Evolutionary conservation across 257 asterid genomes (phyloP), one percentile per base, ranked within the genome.

Genomic region (Verbascum thapsus): DNA sequence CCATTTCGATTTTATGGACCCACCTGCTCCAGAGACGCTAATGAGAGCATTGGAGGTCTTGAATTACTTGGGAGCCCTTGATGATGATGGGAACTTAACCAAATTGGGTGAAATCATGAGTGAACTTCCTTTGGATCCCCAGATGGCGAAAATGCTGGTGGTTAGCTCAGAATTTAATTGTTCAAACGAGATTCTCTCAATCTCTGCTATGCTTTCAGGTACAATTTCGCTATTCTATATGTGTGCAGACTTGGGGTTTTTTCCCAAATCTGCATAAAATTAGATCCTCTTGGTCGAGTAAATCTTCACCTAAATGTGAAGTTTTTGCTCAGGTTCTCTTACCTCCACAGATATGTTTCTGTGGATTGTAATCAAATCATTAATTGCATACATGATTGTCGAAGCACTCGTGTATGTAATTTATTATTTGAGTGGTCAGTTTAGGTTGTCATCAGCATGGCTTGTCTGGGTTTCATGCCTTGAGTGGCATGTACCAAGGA

Each of bases 141-240:
- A 94, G 81, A 90, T 94, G 98, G 83, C 75, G 3, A 90, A 94
- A 76, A 94, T 90, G 99, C 91, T 94, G 55, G 96, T 94, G 51
- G 99, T 83, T 54, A 94, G 99, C 74, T 64, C 84, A 42, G 95
- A 90, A 61, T 94, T 90, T 52, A 88, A 94, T 68, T 88, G 98
- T 76, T 90, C 99, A 66, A 88, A 90, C 34, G 99, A 94, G 64
- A 90, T 94, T 73, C 95, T 94, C 8, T 94, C 99, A 1, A 72
- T 90, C 32, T 83, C 95, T 19, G 96, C 99, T 18, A 94, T 94
- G 99, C 96, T 90, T 67, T 94, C 97, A 81, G 99, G 99, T 92
- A 79, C 41, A 23, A 32, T 26, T 59, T 58, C 62, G 50, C 10
- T 48, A 1, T 37, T 40, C 11, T 69, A 47, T 12, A 53, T 18